Evolutionary conservation across 345 rosid species (phyloP).

Genomic region (Dimocarpus longan): DNA sequence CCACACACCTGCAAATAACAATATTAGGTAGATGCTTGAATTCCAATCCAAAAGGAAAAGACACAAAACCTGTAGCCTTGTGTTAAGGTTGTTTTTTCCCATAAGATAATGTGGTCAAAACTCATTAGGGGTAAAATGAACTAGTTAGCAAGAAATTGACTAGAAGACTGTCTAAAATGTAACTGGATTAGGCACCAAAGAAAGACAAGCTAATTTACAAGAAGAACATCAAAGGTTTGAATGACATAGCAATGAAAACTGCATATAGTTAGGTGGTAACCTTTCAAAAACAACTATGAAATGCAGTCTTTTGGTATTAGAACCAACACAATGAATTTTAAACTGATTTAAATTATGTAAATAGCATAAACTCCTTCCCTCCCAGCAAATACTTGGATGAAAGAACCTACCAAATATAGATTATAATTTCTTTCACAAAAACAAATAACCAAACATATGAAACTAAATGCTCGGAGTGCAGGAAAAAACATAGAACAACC

Average conservation of each 20-base stretch:
- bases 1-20: conserved; percentile 67
- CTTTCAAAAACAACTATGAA: not conserved
- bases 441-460: not conserved
- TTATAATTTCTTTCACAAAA: not conserved
- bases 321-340: not conserved
- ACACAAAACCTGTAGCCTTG: not conserved
- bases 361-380: not conserved
- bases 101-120: not conserved
- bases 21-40: conserved; percentile 14
- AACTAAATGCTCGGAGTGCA: not conserved
- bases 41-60: not conserved
- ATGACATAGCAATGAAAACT: not conserved
- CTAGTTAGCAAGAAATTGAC: conserved; percentile 9
- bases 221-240: not conserved
- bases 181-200: not conserved
- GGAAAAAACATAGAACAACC: not conserved
- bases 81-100: not conserved
- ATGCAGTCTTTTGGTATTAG: not conserved
- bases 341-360: not conserved
- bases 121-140: not conserved
- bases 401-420: not conserved
- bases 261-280: not conserved
- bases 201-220: not conserved
- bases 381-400: not conserved
- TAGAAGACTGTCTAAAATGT: not conserved